Base-by-base conservation (phyloP, 2,329 filamentous ascomycete genomes). In the Colletotrichum musae region DNA sequence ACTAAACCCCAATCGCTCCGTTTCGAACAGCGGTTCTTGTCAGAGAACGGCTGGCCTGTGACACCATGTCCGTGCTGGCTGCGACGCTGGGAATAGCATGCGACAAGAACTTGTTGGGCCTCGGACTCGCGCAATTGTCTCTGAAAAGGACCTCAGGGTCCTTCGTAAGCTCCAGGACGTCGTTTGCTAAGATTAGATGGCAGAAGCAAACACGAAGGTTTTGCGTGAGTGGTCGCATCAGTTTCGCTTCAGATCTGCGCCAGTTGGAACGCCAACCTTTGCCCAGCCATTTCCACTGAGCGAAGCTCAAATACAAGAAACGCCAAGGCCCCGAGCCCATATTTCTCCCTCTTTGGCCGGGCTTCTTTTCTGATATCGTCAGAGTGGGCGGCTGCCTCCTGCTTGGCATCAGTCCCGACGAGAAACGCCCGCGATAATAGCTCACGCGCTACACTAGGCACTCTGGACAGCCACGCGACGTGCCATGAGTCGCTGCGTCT, bases 31-130 rank as follows among this genome's bases (percentile, higher is more conserved):
- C 10, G 24, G 15, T 45, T 18, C n/a, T 32, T 36, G 51, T 61
- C 21, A 39, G 56, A 61, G 56, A 60, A 67, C 51, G 39, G 45
- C 36, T 67, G 67, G 63, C 67, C 62, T 70, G 63, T 61, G 63
- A 67, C 47, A 52, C 21, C 26, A 36, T 15, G 45, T 56, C 62
- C 45, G 51, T 67, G 67, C 62, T 58, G 18, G 9, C 15, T 67
- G 51, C 57, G 4, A 61, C 63, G 43, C 67, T 67, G 45, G 56
- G 63, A 67, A 70, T 67, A 70, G 63, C 57, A 51, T 67, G 63
- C 63, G 56, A 53, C 67, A 32, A 32, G 39, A 66, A 48, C 26
- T 18, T 36, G 32, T 36, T 3, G 32, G 32, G 32, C 32, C 32
- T 67, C 26, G 36, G 36, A 61, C 62, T 61, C 63, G 52, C 26